Percentiles rank a stretch among this genome's conserved stretches.
These are phyloP conservation scores for Chrysosporium keratinophilum DNA, from an alignment of 2,329 filamentous ascomycete genomes.

Conservation along the genomic window DNA sequence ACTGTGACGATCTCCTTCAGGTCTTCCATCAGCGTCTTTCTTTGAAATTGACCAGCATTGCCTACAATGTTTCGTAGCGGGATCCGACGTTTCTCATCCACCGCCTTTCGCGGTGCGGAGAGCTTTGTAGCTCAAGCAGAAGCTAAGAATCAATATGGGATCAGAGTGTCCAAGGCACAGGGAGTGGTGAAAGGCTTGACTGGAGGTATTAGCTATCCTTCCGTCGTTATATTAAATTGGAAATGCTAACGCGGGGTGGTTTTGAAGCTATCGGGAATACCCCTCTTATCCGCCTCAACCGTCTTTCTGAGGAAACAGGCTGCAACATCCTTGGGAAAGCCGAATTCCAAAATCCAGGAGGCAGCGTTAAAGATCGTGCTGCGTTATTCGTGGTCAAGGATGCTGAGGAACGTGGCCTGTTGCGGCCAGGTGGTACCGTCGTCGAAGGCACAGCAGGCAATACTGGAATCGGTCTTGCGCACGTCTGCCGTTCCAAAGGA, in stretches of 20 bases:
- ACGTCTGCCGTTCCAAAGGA: slow-evolving; percentile 83
- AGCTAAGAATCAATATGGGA: slow-evolving; percentile 48
- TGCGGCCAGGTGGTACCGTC: slow-evolving; percentile 80
- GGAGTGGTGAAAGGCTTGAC: slow-evolving; percentile 67
- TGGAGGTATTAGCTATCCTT: slow-evolving; percentile 54
- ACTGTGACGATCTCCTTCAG: background rate
- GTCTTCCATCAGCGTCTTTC: background rate
- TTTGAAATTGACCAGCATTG: slow-evolving; percentile 15
- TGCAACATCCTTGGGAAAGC: slow-evolving; percentile 94
- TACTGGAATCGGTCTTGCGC: slow-evolving; percentile 93
- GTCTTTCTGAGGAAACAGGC: slow-evolving; percentile 77
- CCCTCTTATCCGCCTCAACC: slow-evolving; percentile 80
- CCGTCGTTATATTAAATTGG: background rate
- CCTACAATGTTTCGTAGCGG: slow-evolving; percentile 57
- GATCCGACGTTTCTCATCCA: slow-evolving; percentile 56
- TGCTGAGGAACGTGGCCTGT: slow-evolving; percentile 76
- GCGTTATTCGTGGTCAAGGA: slow-evolving; percentile 89
- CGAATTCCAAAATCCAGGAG: slow-evolving; percentile 97
- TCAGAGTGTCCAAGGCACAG: slow-evolving; percentile 69
- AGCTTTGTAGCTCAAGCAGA: slow-evolving; percentile 36
- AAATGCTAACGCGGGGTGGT: background rate
- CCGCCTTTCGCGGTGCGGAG: slow-evolving; percentile 47
- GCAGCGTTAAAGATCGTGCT: slow-evolving; percentile 90
- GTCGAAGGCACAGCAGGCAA: slow-evolving; percentile 96
- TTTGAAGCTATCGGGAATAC: slow-evolving; percentile 86